phyloP scores from a whole-genome alignment of 805 yeast genomes.

The Lachancea mirantina region DNA sequence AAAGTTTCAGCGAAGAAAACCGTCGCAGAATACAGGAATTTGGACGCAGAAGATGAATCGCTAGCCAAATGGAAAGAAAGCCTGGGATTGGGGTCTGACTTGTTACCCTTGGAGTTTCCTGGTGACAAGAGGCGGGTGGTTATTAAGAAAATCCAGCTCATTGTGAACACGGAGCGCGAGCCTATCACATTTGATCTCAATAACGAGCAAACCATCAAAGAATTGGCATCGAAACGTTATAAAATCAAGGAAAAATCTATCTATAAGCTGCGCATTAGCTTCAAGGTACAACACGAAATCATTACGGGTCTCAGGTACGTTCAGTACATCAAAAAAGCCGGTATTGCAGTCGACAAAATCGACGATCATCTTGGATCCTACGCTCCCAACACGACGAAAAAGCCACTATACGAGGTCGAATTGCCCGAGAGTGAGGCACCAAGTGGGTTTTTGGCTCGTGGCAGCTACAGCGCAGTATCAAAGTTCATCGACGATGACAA shows the following conservation, averaged over 20 bases:
- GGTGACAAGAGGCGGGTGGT: slow-evolving; percentile 76
- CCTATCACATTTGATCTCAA: slow-evolving; percentile 68
- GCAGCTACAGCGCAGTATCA: slow-evolving; percentile 71
- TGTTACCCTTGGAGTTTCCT: slow-evolving; percentile 53
- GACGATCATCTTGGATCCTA: slow-evolving; percentile 88
- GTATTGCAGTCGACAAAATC: slow-evolving; percentile 76
- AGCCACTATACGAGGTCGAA: slow-evolving; percentile 65
- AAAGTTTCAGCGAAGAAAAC: slow-evolving; percentile 55
- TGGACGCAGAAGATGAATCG: slow-evolving; percentile 88
- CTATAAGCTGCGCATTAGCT: slow-evolving; percentile 65
- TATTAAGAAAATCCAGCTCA: slow-evolving; percentile 64
- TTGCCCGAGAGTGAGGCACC: slow-evolving; percentile 80
- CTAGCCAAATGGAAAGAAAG: slow-evolving; percentile 88
- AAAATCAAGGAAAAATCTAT: slow-evolving; percentile 71
- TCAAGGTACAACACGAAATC: slow-evolving; percentile 83
- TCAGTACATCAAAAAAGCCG: slow-evolving; percentile 79
- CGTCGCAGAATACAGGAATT: slow-evolving; percentile 68
- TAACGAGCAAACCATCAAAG: slow-evolving; percentile 48
- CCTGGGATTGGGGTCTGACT: slow-evolving; percentile 60
- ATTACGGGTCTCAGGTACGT: slow-evolving; percentile 85
- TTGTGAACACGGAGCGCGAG: slow-evolving; percentile 54
- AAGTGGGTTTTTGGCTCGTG: slow-evolving; percentile 81
- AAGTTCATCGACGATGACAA: slow-evolving; percentile 86
- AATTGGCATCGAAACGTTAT: slow-evolving; percentile 57
- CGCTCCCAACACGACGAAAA: slow-evolving; percentile 78